Conservation (phyloP, 805 yeast genomes). For the Lachancea cidri region DNA sequence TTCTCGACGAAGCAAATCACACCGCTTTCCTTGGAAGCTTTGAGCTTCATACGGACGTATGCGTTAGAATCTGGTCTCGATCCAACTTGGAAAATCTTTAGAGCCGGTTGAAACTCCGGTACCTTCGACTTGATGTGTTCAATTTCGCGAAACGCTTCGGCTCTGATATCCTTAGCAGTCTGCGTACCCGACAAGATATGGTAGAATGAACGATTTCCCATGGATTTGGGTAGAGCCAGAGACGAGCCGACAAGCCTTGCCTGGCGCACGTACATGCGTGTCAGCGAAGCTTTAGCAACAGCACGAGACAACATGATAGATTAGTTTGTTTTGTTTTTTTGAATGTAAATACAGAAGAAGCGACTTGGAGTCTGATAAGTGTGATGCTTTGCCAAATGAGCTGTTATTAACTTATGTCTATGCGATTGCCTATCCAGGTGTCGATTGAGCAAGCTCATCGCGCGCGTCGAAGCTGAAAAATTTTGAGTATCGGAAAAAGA, state of each 20-base stretch:
- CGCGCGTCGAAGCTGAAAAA: background rate
- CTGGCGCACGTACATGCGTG: constrained; percentile 1
- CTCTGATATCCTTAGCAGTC: constrained; percentile 41
- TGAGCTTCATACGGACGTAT: constrained; percentile 73
- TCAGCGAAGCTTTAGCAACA: constrained; percentile 3
- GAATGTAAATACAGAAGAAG: background rate
- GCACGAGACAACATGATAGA: constrained; percentile 6
- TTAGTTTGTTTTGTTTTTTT: too few relatives aligned
- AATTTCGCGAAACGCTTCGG: constrained; percentile 38
- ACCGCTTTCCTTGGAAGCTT: constrained; percentile 69
- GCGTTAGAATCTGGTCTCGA: constrained; percentile 74
- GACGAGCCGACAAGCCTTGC: background rate
- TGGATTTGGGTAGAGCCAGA: background rate
- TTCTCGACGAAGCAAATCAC: constrained; percentile 56
- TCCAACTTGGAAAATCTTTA: constrained; percentile 75
- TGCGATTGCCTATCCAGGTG: too few relatives aligned
- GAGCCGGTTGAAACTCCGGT: constrained; percentile 56
- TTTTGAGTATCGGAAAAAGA: background rate
- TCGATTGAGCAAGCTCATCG: too few relatives aligned
- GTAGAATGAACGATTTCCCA: constrained; percentile 11
- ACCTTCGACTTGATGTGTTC: constrained; percentile 32
- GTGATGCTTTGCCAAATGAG: too few relatives aligned
- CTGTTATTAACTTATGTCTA: too few relatives aligned
- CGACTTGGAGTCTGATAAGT: too few relatives aligned
- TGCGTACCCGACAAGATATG: constrained; percentile 44